Evolutionary conservation across 1,139 yeast genomes (phyloP).

Genomic region (Suhomyces chickasaworum): DNA sequence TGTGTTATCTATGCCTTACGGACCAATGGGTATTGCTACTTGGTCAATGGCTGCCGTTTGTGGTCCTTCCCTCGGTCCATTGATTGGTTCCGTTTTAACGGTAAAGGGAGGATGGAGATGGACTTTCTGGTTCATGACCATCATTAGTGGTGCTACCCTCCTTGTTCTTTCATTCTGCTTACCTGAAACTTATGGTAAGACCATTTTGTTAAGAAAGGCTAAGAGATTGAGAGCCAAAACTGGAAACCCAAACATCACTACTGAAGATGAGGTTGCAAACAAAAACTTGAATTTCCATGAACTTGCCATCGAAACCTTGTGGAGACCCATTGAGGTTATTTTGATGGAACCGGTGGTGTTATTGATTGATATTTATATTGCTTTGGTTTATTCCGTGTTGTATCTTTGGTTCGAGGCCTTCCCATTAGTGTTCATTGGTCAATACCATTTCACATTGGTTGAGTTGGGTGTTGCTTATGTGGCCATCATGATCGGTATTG

Average conservation of each 20-base stretch:
- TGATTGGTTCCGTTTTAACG: conserved; percentile 35
- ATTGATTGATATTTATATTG: conserved; percentile 50
- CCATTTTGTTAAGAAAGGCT: conserved; percentile 40
- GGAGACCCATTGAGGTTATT: conserved; percentile 50
- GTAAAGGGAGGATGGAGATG: conserved; percentile 39
- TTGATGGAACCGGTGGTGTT: conserved; percentile 49
- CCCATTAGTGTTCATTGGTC: conserved; percentile 53
- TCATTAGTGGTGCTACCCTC: conserved; percentile 31
- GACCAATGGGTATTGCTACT: conserved; percentile 35
- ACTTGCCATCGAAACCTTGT: conserved; percentile 43
- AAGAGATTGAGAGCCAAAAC: conserved; percentile 37
- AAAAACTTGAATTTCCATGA: conserved; percentile 21
- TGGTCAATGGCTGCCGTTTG: conserved; percentile 41
- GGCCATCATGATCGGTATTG: conserved; percentile 47
- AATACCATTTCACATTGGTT: conserved; percentile 50
- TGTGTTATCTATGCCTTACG: conserved; percentile 27
- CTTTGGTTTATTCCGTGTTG: conserved; percentile 54
- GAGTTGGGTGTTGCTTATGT: conserved; percentile 51
- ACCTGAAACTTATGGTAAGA: conserved; percentile 39
- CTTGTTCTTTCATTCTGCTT: conserved; percentile 29
- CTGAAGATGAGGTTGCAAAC: conserved; percentile 33
- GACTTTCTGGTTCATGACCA: conserved; percentile 43
- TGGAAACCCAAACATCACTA: conserved; percentile 34
- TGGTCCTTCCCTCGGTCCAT: conserved; percentile 43
- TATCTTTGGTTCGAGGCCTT: conserved; percentile 65